Conservation (phyloP, 768 basidiomycete genomes). For the Chlorophyllum brunneum region DNA sequence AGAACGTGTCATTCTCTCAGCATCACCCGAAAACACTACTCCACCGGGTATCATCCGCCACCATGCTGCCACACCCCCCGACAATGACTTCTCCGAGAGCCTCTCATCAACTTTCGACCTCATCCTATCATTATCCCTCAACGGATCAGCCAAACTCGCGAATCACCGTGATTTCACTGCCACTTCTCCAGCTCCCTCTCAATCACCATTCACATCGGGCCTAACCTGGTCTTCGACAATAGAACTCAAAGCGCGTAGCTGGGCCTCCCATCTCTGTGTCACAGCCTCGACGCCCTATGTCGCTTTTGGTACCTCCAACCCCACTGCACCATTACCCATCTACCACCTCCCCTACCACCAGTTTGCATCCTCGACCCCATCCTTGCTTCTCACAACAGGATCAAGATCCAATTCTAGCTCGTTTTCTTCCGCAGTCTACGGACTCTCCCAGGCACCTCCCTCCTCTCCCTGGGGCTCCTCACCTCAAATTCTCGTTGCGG, state of each 20-base stretch:
- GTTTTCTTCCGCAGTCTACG: conserved; percentile 63
- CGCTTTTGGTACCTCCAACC: conserved; percentile 59
- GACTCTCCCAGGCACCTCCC: conserved; percentile 55
- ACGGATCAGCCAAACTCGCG: conserved; percentile 37
- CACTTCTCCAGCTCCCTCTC: background rate
- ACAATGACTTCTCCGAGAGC: conserved; percentile 50
- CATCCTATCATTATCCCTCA: conserved; percentile 56
- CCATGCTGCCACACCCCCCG: conserved; percentile 24
- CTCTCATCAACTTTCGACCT: conserved; percentile 41
- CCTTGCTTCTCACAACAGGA: conserved; percentile 38
- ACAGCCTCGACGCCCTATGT: conserved; percentile 54
- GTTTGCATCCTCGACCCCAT: conserved; percentile 41
- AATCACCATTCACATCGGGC: background rate
- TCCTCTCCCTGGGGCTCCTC: conserved; percentile 68
- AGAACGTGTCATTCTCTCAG: conserved; percentile 28
- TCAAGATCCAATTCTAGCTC: background rate
- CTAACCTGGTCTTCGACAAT: conserved; percentile 24
- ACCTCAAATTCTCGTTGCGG: conserved; percentile 68
- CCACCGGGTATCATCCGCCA: background rate
- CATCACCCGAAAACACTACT: background rate
- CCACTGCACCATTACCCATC: conserved; percentile 53
- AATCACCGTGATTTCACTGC: conserved; percentile 2
- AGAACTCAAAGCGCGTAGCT: conserved; percentile 51
- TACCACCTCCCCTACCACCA: conserved; percentile 46
- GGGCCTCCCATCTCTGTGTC: conserved; percentile 57